phyloP scores from a whole-genome alignment of 805 yeast species.

The Clavispora fructus region DNA sequence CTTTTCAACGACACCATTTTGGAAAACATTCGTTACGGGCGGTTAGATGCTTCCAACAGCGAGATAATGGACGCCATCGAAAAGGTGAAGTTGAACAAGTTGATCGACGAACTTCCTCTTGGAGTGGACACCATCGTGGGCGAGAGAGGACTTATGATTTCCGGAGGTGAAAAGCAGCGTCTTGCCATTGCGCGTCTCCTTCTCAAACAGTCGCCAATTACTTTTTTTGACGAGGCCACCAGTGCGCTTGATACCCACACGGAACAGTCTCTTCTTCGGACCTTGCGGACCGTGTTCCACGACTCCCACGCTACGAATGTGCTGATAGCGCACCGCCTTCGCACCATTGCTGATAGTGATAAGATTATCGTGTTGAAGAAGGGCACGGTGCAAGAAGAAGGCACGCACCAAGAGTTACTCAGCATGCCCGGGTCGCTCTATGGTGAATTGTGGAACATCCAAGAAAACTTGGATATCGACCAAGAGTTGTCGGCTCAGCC shows the following conservation, averaged over 20 bases:
- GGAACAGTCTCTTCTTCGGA: conserved; percentile 74
- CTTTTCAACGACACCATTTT: conserved; percentile 83
- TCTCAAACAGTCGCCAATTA: conserved; percentile 78
- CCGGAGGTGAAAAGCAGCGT: conserved; percentile 98
- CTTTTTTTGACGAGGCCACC: conserved; percentile 96
- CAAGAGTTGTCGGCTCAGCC: conserved; percentile 12
- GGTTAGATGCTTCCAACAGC: conserved; percentile 63
- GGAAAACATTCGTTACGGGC: conserved; percentile 86
- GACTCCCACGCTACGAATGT: conserved; percentile 64
- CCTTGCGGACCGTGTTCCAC: conserved; percentile 63
- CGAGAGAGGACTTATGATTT: conserved; percentile 97
- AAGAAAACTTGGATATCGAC: conserved; percentile 66
- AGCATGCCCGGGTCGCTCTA: conserved; percentile 56
- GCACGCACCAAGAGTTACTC: conserved; percentile 67
- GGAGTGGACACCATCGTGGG: conserved; percentile 88
- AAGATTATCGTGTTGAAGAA: conserved; percentile 80
- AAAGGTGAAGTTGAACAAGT: conserved; percentile 61
- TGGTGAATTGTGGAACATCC: conserved; percentile 83
- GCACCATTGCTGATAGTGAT: conserved; percentile 92
- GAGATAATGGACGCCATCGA: conserved; percentile 62
- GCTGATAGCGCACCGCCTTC: conserved; percentile 87
- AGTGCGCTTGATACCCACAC: conserved; percentile 96
- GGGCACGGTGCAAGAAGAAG: conserved; percentile 84
- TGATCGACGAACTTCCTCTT: conserved; percentile 71
- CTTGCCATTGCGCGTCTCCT: conserved; percentile 90